A percentile compares a stretch with the other conserved stretches of the same genome.
Evolutionary conservation across 2,329 filamentous ascomycete genomes (phyloP).

Genomic region (Aspergillus ochraceus): DNA sequence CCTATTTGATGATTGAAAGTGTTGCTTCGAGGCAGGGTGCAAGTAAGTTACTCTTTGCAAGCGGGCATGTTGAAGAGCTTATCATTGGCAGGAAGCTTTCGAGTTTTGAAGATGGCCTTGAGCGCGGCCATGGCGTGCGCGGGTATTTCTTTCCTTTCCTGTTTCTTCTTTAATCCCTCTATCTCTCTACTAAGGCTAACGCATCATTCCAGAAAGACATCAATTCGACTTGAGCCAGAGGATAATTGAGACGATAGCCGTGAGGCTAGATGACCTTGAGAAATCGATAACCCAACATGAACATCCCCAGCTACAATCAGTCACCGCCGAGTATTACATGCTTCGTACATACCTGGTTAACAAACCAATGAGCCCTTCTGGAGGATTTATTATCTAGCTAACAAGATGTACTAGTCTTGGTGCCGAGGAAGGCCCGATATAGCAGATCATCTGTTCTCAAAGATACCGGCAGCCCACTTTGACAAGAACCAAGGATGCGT

Average conservation of each 20-base stretch:
- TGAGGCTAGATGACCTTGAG: slow-evolving; percentile 48
- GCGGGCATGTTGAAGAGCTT: not conserved
- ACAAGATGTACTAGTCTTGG: slow-evolving; percentile 61
- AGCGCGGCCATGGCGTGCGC: slow-evolving; percentile 66
- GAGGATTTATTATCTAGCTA: not conserved
- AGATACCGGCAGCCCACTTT: slow-evolving; percentile 46
- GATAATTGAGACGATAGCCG: slow-evolving; percentile 64
- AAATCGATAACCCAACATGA: slow-evolving; percentile 11
- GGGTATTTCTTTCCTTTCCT: slow-evolving; percentile 40
- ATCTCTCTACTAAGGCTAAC: not conserved
- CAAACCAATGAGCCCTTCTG: slow-evolving; percentile 8
- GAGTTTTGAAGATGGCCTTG: slow-evolving; percentile 67
- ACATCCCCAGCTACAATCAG: slow-evolving; percentile 10
- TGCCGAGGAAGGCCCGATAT: slow-evolving; percentile 70
- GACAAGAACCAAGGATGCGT: slow-evolving; percentile 54
- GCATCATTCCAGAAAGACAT: slow-evolving; percentile 43
- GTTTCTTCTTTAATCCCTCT: not conserved
- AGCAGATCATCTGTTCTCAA: slow-evolving; percentile 74
- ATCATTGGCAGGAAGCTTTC: slow-evolving; percentile 44
- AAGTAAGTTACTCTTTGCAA: slow-evolving; percentile 9
- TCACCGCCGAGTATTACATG: slow-evolving; percentile 61
- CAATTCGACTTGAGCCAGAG: slow-evolving; percentile 60
- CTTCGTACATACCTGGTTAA: slow-evolving; percentile 67
- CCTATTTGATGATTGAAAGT: slow-evolving; percentile 67
- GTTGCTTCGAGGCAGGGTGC: slow-evolving; percentile 32